Evolutionary conservation across 768 basidiomycete genomes (phyloP), one percentile per base, ranked within the genome.

Genomic region (Piloderma croceum): DNA sequence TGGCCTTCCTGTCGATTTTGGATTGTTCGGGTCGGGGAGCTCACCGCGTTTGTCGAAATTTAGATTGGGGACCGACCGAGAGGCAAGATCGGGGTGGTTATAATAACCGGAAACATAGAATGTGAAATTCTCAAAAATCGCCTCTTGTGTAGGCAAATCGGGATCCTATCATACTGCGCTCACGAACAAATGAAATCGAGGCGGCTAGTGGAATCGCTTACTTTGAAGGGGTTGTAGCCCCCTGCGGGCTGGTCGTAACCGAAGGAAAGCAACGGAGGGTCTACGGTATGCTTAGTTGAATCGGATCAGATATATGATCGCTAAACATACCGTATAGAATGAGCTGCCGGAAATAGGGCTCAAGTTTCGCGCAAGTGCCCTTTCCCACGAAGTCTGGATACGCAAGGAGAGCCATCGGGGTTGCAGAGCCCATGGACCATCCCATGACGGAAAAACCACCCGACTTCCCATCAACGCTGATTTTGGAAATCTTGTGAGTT

Each of bases 391-490:
- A 39, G 3, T 37, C 34, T 4, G 50, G 49, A 34, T 62, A 49
- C 0, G 51, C 54, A 23, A 68, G 54, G 5, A 68, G 41, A 17
- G 61, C 22, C 37, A 66, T 52, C 4, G 51, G 42, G 2, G 56
- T 54, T 11, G 56, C 50, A 7, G 43, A 47, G 2, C 68, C 69
- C 40, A 61, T 53, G 3, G 67, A 67, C 68, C 69, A 71, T 7
- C 67, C 67, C 46, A 65, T 33, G 6, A 68, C 40, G 3, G 58
- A 54, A n/a, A 69, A 40, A 1, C 69, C 69, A 1, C 68, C 67
- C 0, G 32, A 35, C 21, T 45, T 55, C 9, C 56, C 44, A 34
- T 68, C 54, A 3, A 32, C 35, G 22, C 34, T 57, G 9, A 60
- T 43, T 27, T 46, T 49, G 1, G 63, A 62, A 9, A 63, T 54